A percentile compares a stretch with the other conserved stretches of the same genome.
Conservation (phyloP, 306 rosid species). For the Prunus persica region DNA sequence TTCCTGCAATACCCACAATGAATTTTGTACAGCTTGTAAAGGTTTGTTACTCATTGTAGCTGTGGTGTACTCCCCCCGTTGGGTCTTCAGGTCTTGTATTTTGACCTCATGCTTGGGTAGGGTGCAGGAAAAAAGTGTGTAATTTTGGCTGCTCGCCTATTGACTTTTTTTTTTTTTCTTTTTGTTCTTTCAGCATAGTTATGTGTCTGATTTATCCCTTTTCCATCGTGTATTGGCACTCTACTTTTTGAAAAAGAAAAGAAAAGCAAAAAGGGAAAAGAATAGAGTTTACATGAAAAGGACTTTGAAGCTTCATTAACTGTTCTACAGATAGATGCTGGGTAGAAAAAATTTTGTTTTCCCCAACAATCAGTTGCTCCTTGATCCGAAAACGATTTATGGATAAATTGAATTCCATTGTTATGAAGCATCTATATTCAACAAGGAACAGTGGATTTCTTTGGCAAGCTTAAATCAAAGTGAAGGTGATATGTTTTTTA, state of each 20-base stretch:
- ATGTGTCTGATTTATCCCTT: background rate
- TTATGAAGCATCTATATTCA: background rate
- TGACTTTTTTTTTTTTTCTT: background rate
- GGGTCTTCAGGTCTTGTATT: constrained; percentile 1
- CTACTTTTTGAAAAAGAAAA: background rate
- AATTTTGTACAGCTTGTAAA: constrained; percentile 58
- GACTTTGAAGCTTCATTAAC: background rate
- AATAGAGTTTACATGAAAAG: background rate
- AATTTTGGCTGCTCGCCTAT: background rate
- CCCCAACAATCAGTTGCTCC: too few species aligned
- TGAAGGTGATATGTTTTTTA: background rate
- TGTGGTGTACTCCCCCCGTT: background rate
- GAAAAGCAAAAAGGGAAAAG: background rate
- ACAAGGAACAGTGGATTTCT: background rate
- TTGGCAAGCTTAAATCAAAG: background rate
- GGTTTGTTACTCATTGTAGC: constrained; percentile 22
- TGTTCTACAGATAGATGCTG: background rate
- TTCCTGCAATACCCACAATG: constrained; percentile 16
- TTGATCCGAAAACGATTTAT: background rate
- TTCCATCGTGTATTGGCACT: background rate
- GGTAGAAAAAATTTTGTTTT: background rate
- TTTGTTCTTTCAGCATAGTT: background rate
- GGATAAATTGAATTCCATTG: background rate
- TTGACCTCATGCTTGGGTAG: background rate
- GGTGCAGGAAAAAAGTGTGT: background rate